Evolutionary conservation across 768 basidiomycete genomes (phyloP), one percentile per base, ranked within the genome.

Genomic region (Chalciporus sphaerocephalus): DNA sequence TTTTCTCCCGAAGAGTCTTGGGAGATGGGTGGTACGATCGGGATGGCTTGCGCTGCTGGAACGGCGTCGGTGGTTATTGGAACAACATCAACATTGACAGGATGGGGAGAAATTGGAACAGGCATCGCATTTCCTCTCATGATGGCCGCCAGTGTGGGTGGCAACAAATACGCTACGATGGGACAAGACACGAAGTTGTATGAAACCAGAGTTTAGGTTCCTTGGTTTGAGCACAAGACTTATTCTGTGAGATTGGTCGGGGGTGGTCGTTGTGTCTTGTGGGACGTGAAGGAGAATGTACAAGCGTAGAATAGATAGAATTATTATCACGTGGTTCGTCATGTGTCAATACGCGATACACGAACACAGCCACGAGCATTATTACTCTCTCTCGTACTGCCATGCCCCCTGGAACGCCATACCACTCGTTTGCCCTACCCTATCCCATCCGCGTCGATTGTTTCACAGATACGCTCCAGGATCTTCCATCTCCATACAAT

Each of bases 361-460:
- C 22, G 33, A 12, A 27, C 45, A 30, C 40, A 37, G 20, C 33
- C 30, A 32, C 30, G 6, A 6, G 30, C 7, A 13, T 5, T 15
- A 13, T 25, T 25, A 3, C 28, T 30, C 30, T 32, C 30, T 32
- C 15, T 32, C n/a, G 30, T 39, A 3, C 5, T 21, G 17, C 37
- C 1, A 91, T 91, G 88, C 89, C 89, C 22, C 69, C 72, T 27
- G 86, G 87, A 54, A 80, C 90, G 0, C 87, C 87, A 2, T 87
- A 81, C 65, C 73, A 85, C 60, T 83, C 87, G 1, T 85, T 89
- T 58, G 70, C 86, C 5, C 75, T 73, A 6, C 88, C 91, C 5
- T 96, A 93, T 59, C 75, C 66, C 53, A 92, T 97, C 39, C 83
- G 91, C 1, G 83, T 97, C 22, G 94, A 98, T 60, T 79, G 83